Evolutionary conservation across 345 rosid genomes (phyloP), one percentile per base, ranked within the genome.

Genomic region (Raphanus sativus): DNA sequence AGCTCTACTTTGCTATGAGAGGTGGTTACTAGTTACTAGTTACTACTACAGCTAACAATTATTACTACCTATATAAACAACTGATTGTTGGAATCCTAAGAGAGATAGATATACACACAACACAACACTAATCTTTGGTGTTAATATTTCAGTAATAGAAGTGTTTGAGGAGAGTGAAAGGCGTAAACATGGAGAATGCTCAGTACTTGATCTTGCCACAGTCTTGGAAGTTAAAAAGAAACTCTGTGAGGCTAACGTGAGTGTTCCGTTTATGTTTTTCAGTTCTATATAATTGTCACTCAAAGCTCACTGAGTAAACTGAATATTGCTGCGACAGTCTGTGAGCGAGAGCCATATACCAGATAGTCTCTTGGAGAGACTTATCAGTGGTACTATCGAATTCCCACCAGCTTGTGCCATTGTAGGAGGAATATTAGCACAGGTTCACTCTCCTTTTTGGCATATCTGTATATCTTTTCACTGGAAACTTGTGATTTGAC

Each of bases 321-420:
- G 66, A 6, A 60, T 58, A 68, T 17, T 67, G 26, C 29, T 67
- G 28, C 26, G 68, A 76, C 91, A 91, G 99, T 83, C 84, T 12
- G 48, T 91, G 26, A 82, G 77, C 67, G 91, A 89, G 81, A 83
- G 90, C 71, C 88, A 75, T 60, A 48, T 92, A 69, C 94, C 91
- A 4, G 82, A 89, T 79, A 60, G 78, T 64, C 86, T 92, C 36
- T 83, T 95, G 33, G 96, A 90, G 76, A 90, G 99, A 75, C 84
- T 95, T 78, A 80, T 89, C 61, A 58, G 21, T 3, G 84, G 82
- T 65, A 70, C 70, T 24, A 77, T 64, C 34, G 97, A 92, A 81
- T 95, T 86, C 74, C 94, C 98, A 76, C 91, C 97, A 2, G 94
- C 89, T 45, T 95, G 99, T 86, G 98, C 98, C 40, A 83, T 95